phyloP scores from a whole-genome alignment of 176 grass and related monocot species.

The Cenchrus purpureus region DNA sequence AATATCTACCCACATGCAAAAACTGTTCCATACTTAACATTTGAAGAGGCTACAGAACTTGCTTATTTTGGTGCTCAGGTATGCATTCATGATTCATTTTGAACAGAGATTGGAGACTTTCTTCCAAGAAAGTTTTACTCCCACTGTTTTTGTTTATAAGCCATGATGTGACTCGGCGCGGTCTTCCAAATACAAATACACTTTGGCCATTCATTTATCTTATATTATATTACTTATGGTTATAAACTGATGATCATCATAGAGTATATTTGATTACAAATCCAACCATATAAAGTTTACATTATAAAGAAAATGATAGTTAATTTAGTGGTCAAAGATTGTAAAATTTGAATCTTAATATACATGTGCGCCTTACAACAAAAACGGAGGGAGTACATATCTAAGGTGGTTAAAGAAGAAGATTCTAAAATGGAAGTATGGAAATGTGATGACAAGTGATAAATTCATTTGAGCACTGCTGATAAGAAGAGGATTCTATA shows the following conservation, averaged over 20 bases:
- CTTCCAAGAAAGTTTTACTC: neutral
- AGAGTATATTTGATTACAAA: no score
- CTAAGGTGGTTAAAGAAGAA: neutral
- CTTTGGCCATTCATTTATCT: no score
- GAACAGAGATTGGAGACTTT: neutral
- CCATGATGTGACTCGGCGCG: no score
- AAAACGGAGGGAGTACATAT: neutral
- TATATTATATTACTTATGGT: no score
- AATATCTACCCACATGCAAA: constrained; percentile 81
- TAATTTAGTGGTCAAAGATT: no score
- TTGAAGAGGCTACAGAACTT: constrained; percentile 96
- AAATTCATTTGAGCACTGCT: neutral
- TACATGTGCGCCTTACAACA: no score
- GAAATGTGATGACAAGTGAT: neutral
- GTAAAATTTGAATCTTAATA: no score
- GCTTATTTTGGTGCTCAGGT: constrained; percentile 99
- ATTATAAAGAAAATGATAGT: no score
- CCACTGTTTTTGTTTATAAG: no score
- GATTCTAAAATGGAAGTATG: neutral
- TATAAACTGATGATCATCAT: no score
- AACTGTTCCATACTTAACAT: constrained; percentile 83
- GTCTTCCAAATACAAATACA: no score
- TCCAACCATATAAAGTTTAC: no score
- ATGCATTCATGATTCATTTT: constrained; percentile 21
- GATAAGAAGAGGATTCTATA: neutral